Percentiles rank a stretch among this genome's conserved stretches.
Conservation (phyloP, 495 filamentous ascomycete genomes). For the Cetradonia linearis region DNA sequence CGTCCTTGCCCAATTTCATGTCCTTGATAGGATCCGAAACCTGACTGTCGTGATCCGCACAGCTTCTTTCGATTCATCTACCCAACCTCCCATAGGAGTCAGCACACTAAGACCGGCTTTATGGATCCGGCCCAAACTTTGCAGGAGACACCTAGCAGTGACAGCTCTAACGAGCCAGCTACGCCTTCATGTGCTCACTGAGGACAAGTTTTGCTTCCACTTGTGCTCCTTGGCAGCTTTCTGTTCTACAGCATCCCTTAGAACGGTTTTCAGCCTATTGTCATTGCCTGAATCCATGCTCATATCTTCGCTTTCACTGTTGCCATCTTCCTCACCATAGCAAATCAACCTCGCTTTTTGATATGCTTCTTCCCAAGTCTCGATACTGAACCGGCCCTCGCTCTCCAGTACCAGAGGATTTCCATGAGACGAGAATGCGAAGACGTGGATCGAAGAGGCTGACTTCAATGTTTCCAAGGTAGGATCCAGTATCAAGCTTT, state of each 20-base stretch:
- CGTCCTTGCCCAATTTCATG: slow-evolving; percentile 51
- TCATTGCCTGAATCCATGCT: slow-evolving; percentile 12
- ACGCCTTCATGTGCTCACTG: background rate
- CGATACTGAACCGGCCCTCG: slow-evolving; percentile 64
- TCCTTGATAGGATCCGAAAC: background rate
- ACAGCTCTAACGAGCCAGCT: background rate
- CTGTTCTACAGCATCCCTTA: slow-evolving; percentile 53
- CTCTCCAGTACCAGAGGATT: slow-evolving; percentile 72
- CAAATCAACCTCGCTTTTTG: slow-evolving; percentile 55
- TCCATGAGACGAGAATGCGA: slow-evolving; percentile 65
- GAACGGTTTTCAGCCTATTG: slow-evolving; percentile 32
- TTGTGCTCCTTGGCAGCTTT: slow-evolving; percentile 48
- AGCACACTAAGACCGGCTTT: background rate
- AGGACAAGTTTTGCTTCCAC: slow-evolving; percentile 42
- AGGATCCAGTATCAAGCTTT: slow-evolving; percentile 45
- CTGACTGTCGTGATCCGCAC: background rate
- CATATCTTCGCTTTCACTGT: slow-evolving; percentile 36
- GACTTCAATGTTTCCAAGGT: slow-evolving; percentile 42
- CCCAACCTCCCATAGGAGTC: background rate
- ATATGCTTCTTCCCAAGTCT: slow-evolving; percentile 65
- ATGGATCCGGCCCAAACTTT: background rate
- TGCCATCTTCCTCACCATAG: slow-evolving; percentile 38
- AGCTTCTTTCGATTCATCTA: background rate
- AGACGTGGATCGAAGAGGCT: slow-evolving; percentile 61
- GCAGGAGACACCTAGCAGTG: background rate